Evolutionary conservation across 768 basidiomycete species (phyloP).

Genomic region (Boletus pseudo-olivaceus): DNA sequence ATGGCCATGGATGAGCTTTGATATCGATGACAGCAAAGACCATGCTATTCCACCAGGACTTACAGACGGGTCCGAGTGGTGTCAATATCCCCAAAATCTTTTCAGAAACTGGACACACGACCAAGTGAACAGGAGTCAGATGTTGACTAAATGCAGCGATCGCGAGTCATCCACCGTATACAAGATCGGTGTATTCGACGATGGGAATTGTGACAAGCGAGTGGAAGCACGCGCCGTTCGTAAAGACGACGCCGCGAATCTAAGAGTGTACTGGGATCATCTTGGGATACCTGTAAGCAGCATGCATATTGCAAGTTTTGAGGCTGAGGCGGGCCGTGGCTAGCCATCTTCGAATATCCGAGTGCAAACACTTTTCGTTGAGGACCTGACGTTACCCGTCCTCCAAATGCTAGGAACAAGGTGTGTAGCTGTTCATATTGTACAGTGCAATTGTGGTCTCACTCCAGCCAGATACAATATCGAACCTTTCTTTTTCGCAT

Average conservation of each 20-base stretch:
- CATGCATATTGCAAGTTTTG: background rate
- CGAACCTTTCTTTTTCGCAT: conserved; percentile 45
- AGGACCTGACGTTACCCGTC: conserved; percentile 33
- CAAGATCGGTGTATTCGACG: conserved; percentile 13
- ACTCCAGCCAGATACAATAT: conserved; percentile 33
- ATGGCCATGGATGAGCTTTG: conserved; percentile 39
- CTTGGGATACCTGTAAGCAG: conserved; percentile 25
- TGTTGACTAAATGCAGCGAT: conserved; percentile 23
- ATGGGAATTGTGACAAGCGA: conserved; percentile 18
- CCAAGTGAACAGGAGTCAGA: conserved; percentile 38
- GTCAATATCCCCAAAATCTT: conserved; percentile 45
- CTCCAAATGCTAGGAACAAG: conserved; percentile 40
- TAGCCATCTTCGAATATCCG: conserved; percentile 28
- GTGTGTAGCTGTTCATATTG: conserved; percentile 19
- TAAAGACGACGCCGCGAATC: conserved; percentile 8
- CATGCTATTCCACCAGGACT: background rate
- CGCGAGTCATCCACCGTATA: conserved; percentile 17
- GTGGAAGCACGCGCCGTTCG: conserved; percentile 9
- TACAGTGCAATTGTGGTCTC: background rate
- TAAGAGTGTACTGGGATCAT: conserved; percentile 29
- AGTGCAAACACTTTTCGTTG: conserved; percentile 38
- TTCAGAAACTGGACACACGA: conserved; percentile 53
- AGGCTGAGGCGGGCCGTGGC: background rate
- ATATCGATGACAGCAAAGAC: conserved; percentile 10
- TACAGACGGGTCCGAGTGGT: conserved; percentile 22